Conservation (phyloP, 176 grass and related monocot genomes). For the Saccharum spontaneum region DNA sequence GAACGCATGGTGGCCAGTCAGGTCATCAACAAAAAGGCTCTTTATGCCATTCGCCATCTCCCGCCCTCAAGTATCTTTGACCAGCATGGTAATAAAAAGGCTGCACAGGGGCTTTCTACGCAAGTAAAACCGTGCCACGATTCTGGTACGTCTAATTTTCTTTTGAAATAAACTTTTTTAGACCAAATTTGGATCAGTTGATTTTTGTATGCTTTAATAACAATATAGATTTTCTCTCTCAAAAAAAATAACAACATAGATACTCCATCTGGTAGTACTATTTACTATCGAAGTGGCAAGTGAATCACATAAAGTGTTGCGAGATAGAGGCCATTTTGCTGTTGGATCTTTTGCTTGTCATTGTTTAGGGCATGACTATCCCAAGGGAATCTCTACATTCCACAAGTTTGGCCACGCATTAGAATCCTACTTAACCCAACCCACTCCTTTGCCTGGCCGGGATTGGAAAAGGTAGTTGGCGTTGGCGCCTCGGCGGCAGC, state of each 20-base stretch:
- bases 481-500: conserved; percentile 16
- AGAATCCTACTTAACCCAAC: conserved; percentile 24
- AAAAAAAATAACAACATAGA: background rate
- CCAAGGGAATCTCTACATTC: conserved; percentile 43
- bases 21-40: conserved; percentile 27
- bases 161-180: background rate
- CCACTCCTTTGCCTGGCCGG: conserved; percentile 14
- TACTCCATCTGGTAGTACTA: background rate
- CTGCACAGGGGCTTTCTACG: background rate
- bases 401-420: conserved; percentile 47
- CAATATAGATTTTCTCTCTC: background rate
- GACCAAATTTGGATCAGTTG: background rate
- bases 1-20: conserved; percentile 12
- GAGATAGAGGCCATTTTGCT: background rate
- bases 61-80: conserved; percentile 25
- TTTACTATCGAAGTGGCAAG: background rate
- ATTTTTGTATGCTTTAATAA: background rate
- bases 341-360: conserved; percentile 30
- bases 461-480: background rate
- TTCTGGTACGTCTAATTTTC: background rate
- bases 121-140: background rate
- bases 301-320: background rate
- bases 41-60: background rate
- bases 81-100: background rate
- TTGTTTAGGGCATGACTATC: conserved; percentile 30